Evolutionary conservation across 148 eudicot species (phyloP), one percentile per base, ranked within the genome.

Genomic region (Hydrangea macrophylla): DNA sequence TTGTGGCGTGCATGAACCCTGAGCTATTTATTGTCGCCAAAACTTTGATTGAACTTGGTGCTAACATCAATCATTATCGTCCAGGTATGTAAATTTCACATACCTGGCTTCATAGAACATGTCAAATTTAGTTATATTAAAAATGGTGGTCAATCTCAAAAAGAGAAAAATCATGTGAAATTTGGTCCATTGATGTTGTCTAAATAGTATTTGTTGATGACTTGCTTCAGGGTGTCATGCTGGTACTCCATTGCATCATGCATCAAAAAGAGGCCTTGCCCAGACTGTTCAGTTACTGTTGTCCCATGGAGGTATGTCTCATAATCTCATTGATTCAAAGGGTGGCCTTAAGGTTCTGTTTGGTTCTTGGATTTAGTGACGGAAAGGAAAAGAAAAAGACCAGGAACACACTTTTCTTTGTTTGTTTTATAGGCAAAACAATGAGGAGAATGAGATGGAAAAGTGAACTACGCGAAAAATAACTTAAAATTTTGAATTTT

Each of bases 221-320:
- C 17, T 55, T 55, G 8, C 26, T 39, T 15, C 30, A 86, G 91
- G 88, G 37, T 71, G 81, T 59, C 79, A 84, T 75, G 91, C 78
- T 36, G 88, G 88, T 22, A 84, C 86, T 30, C 81, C 88, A 22
- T 80, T 86, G 58, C 91, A 84, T 78, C 86, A 84, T 82, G 86
- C 88, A 48, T 79, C 91, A 33, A 79, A 84, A 77, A 79, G 84
- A 82, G 88, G 86, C 31, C 73, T 84, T 12, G 84, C 67, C 48
- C 65, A 56, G 73, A 73, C 76, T 44, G 83, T 84, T 55, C 80
- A 35, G 71, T 71, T 86, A 70, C 88, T 86, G 71, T 78, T 84
- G 13, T 65, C 78, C 55, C 77, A 75, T 69, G 84, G 84, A 79
- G 91, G 88, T 84, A 78, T 55, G 60, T 20, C n/a, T 39, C 53